Conservation (phyloP, 768 basidiomycete genomes). For the Leccinum incarnatum region DNA sequence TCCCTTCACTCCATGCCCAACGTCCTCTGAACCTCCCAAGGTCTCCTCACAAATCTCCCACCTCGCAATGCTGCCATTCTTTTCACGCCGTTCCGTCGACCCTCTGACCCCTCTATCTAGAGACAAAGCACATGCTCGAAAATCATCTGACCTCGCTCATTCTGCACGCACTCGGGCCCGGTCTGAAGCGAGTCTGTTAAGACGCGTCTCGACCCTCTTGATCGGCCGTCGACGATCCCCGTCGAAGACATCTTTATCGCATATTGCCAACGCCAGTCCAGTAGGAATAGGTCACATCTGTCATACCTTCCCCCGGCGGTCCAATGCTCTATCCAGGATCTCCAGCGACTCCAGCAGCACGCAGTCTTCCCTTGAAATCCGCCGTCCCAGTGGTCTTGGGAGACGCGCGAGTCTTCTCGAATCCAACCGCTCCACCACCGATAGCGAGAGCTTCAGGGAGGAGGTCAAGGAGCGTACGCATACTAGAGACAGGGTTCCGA, state of each 20-base stretch:
- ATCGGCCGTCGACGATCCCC: conserved; percentile 20
- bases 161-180: conserved; percentile 19
- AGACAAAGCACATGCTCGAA: conserved; percentile 2
- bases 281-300: conserved; percentile 18
- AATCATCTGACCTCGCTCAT: conserved; percentile 3
- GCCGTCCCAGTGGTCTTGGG: conserved; percentile 31
- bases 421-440: conserved; percentile 12
- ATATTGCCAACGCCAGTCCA: conserved; percentile 1
- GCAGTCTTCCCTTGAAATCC: conserved; percentile 30
- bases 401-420: conserved; percentile 29
- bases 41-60: background rate
- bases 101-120: conserved; percentile 10
- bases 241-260: conserved; percentile 13
- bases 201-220: conserved; percentile 30
- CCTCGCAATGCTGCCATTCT: conserved; percentile 25
- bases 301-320: conserved; percentile 7
- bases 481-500: background rate
- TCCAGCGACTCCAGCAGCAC: conserved; percentile 20
- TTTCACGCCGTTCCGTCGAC: conserved; percentile 29
- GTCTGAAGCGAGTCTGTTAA: conserved; percentile 28
- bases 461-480: background rate
- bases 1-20: conserved; percentile 17
- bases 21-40: conserved; percentile 1
- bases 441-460: conserved; percentile 6
- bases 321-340: conserved; percentile 15